Base-by-base conservation (phyloP, 2,329 filamentous ascomycete genomes). In the Lasiodiplodia gonubiensis region DNA sequence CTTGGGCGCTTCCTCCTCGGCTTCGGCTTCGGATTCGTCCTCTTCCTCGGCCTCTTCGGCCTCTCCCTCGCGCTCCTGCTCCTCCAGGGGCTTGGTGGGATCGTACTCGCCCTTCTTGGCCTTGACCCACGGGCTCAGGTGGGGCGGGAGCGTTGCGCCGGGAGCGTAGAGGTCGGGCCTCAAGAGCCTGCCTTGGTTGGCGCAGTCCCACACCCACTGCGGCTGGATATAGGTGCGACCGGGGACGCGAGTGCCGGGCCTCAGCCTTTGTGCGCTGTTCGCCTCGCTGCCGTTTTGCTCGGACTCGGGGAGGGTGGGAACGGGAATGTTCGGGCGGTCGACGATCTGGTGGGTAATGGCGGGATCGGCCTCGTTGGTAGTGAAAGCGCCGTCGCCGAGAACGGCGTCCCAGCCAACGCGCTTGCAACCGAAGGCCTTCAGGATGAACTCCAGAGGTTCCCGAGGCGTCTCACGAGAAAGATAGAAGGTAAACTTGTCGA, bases 131-230 rank as follows among this genome's bases (percentile, higher is more conserved):
- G 95, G 95, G 79, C 94, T 98, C 73, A 99, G 81, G 85, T 99
- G 95, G 14, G 95, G 95, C 25, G 95, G 95, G 37, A 99, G 85
- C 72, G 92, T 90, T 21, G 94, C 91, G 21, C 95, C 95, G 2
- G 95, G 95, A 0, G 90, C 92, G 75, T 99, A 99, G 42, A 94
- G 81, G 76, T 97, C 93, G 37, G 94, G 88, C 71, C 91, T 87
- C 78, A 97, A 89, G 67, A 99, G 83, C 79, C 94, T 93, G 70
- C 93, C 92, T 54, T 95, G 92, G 78, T 99, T 99, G 78, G 97
- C 83, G 74, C 92, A 94, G 76, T 99, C 95, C 95, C 95, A 99
- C 4, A 99, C 89, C 94, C 96, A 99, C 78, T 99, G 95, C 23
- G 95, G 95, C 82, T 99, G 95, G 67, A 99, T 83, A 73, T 99